A percentile compares a stretch with the other conserved stretches of the same genome.
These are phyloP conservation scores for Vaccinium darrowii DNA, from an alignment of 148 eudicot genomes.

Conservation along the genomic window DNA sequence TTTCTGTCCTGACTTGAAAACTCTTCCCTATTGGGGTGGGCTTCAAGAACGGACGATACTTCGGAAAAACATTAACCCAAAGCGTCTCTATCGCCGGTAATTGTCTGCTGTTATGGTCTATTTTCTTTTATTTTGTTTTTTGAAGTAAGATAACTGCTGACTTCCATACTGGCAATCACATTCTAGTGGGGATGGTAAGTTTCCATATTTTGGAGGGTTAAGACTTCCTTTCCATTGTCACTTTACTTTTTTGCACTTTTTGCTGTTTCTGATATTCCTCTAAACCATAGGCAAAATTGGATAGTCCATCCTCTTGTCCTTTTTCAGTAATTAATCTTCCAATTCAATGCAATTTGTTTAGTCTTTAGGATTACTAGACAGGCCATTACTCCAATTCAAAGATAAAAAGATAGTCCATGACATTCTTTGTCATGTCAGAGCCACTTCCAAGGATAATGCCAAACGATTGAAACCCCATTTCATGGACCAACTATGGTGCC, in stretches of 20 bases:
- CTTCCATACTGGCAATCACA: background rate
- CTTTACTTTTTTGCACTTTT: background rate
- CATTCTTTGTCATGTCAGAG: background rate
- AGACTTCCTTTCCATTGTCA: background rate
- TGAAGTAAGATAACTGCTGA: background rate
- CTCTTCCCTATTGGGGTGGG: slow-evolving; percentile 99
- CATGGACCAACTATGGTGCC: background rate
- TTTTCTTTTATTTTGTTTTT: background rate
- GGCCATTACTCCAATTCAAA: background rate
- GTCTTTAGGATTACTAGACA: background rate
- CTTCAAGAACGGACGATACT: slow-evolving; percentile 83
- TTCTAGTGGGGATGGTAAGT: background rate
- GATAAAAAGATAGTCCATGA: background rate
- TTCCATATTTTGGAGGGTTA: background rate
- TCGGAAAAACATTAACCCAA: slow-evolving; percentile 88
- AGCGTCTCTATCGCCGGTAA: slow-evolving; percentile 97
- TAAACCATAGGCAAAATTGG: background rate
- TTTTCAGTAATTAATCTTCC: background rate
- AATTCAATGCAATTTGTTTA: background rate
- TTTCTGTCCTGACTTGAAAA: slow-evolving; percentile 93
- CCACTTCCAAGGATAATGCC: background rate
- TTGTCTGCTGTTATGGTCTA: background rate
- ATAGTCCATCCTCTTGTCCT: background rate
- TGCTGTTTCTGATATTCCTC: background rate
- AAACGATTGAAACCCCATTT: background rate